Evolutionary conservation across 305 asterid genomes (phyloP).

Genomic region (Rubia balearica): DNA sequence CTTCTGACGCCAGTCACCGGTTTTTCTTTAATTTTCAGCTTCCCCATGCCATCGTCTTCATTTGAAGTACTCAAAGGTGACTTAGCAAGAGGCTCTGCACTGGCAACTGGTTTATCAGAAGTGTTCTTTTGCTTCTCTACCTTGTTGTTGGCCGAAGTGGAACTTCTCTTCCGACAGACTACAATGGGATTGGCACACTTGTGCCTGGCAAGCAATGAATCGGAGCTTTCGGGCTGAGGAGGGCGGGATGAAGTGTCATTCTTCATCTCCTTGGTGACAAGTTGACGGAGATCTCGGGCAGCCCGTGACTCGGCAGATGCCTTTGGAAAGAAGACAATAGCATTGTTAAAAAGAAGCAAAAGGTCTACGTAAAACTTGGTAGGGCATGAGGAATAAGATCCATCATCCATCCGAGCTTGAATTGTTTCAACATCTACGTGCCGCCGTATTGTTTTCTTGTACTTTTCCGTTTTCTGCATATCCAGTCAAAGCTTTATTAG

Average conservation of each 20-base stretch:
- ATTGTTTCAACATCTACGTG: constrained; percentile 38
- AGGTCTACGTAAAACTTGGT: constrained; percentile 31
- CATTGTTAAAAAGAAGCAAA: constrained; percentile 35
- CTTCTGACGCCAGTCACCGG: constrained; percentile 36
- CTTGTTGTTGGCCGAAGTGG: constrained; percentile 21
- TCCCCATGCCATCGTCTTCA: constrained; percentile 27
- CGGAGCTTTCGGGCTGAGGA: constrained; percentile 18
- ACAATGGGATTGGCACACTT: constrained; percentile 27
- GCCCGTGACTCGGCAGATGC: constrained; percentile 28
- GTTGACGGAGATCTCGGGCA: constrained; percentile 29
- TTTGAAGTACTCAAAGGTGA: constrained; percentile 21
- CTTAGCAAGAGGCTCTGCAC: constrained; percentile 16
- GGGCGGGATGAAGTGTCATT: neutral
- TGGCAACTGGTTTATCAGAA: constrained; percentile 14
- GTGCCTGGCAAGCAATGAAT: constrained; percentile 25
- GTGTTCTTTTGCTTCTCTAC: constrained; percentile 18
- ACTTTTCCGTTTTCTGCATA: constrained; percentile 32
- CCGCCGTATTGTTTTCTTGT: constrained; percentile 26
- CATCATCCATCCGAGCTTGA: constrained; percentile 30
- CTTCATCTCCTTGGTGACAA: constrained; percentile 25
- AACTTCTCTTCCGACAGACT: constrained; percentile 37
- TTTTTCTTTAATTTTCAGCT: constrained; percentile 27
- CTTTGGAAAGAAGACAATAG: constrained; percentile 35
- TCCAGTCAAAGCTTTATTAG: constrained; percentile 9
- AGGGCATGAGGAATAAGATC: constrained; percentile 30